These are phyloP conservation scores for Ensete ventricosum DNA, from an alignment of 176 grass and related monocot species.

Conservation along the genomic window DNA sequence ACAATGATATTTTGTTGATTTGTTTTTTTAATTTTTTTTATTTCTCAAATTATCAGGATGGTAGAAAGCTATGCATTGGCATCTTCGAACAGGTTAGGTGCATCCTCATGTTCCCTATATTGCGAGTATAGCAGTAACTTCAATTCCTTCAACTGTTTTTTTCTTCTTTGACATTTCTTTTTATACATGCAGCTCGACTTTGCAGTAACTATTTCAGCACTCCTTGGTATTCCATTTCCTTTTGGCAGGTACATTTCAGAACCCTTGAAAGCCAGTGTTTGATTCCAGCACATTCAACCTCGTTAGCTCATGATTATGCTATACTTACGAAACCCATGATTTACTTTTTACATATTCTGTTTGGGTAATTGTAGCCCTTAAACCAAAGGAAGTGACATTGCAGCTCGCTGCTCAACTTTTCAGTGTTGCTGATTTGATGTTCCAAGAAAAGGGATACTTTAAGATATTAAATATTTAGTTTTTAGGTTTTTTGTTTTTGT, in stretches of 20 bases:
- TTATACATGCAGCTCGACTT: constrained; percentile 78
- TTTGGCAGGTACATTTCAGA: constrained; percentile 71
- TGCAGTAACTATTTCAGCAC: constrained; percentile 82
- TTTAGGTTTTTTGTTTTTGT: neutral
- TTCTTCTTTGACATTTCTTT: constrained; percentile 3
- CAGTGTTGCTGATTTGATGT: no score
- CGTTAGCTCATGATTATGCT: no score
- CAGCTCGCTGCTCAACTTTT: no score
- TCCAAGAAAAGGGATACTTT: no score
- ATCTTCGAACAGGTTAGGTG: constrained; percentile 73
- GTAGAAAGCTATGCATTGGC: constrained; percentile 59
- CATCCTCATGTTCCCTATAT: constrained; percentile 10
- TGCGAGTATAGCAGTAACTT: constrained; percentile 6
- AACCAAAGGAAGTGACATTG: no score
- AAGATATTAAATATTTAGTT: neutral
- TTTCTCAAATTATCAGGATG: constrained; percentile 51
- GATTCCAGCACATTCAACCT: no score
- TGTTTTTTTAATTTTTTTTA: constrained; percentile 26
- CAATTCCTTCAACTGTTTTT: neutral
- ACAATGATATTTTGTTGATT: constrained; percentile 8
- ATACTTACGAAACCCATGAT: no score
- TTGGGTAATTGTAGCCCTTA: no score
- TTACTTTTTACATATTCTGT: no score
- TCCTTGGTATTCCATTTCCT: constrained; percentile 94
- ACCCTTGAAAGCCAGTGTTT: neutral